phyloP scores from a whole-genome alignment of 176 grass and related monocot species.

The Musa acuminata region DNA sequence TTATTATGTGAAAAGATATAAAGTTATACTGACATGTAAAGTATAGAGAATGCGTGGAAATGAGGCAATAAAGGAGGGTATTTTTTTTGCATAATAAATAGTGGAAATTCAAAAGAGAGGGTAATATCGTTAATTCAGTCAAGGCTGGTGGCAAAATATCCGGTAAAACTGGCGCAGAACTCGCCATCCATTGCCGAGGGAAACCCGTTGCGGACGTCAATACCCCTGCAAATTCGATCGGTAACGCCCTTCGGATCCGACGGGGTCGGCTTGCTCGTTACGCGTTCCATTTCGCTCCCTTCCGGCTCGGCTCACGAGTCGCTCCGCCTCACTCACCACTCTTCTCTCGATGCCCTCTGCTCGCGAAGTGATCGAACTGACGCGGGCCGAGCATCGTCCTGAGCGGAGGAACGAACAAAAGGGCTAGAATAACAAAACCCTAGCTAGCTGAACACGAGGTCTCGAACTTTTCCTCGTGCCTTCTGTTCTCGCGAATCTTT shows the following conservation, averaged over 20 bases:
- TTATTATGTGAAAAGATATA: too few species aligned
- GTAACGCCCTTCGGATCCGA: neutral
- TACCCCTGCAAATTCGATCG: neutral
- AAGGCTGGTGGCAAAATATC: too few species aligned
- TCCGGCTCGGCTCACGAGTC: neutral
- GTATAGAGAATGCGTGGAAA: too few species aligned
- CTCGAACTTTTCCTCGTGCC: neutral
- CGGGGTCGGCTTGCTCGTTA: neutral
- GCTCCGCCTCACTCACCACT: neutral
- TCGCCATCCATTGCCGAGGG: too few species aligned
- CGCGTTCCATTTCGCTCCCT: too few species aligned
- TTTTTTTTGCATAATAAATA: too few species aligned
- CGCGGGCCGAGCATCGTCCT: neutral
- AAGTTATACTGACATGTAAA: too few species aligned
- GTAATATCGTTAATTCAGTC: too few species aligned
- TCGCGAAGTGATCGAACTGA: neutral
- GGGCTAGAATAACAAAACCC: neutral
- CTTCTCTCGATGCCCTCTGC: neutral
- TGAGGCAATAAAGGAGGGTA: fast-evolving
- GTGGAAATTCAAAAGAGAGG: too few species aligned
- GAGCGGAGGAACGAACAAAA: neutral
- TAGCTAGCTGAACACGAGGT: neutral
- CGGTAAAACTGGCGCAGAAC: too few species aligned
- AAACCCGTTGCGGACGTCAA: conserved; percentile 6
- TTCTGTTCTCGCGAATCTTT: too few species aligned